Evolutionary conservation across 257 asterid genomes (phyloP).

Genomic region (Scutellaria barbata): DNA sequence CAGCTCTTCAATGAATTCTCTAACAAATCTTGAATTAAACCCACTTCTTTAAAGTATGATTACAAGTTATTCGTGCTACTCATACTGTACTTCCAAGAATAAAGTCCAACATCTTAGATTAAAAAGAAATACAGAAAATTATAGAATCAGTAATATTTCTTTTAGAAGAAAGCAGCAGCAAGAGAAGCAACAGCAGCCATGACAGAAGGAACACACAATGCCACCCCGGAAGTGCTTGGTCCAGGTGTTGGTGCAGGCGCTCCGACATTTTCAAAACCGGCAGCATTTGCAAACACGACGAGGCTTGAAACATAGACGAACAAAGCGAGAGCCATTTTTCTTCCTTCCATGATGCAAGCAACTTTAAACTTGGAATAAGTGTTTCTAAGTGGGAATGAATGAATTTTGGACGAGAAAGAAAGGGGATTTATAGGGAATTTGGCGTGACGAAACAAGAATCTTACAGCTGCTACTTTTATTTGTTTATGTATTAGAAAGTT

Average conservation of each 20-base stretch:
- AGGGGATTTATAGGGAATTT: slow-evolving; percentile 10
- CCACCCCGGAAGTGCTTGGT: slow-evolving; percentile 33
- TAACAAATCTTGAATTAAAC: too few species aligned
- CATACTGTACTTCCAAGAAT: too few species aligned
- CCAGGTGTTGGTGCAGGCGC: slow-evolving; percentile 31
- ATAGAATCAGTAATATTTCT: background rate
- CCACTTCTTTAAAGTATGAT: too few species aligned
- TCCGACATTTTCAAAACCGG: slow-evolving; percentile 23
- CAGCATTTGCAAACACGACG: slow-evolving; percentile 17
- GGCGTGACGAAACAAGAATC: slow-evolving; percentile 31
- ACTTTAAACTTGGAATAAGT: background rate
- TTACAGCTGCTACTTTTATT: slow-evolving; percentile 18
- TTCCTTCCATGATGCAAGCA: slow-evolving; percentile 31
- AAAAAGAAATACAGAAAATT: too few species aligned
- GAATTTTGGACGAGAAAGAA: background rate
- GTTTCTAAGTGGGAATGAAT: background rate
- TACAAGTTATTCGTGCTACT: too few species aligned
- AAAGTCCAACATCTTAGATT: too few species aligned
- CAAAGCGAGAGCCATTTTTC: background rate
- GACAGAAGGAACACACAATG: slow-evolving; percentile 21
- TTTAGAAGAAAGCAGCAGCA: slow-evolving; percentile 16
- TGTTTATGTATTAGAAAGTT: background rate
- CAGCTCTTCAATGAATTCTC: too few species aligned
- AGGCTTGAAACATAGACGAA: slow-evolving; percentile 2
- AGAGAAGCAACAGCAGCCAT: slow-evolving; percentile 27